Evolutionary conservation across 306 rosid genomes (phyloP), one percentile per base, ranked within the genome.

Genomic region (Castanea mollissima): DNA sequence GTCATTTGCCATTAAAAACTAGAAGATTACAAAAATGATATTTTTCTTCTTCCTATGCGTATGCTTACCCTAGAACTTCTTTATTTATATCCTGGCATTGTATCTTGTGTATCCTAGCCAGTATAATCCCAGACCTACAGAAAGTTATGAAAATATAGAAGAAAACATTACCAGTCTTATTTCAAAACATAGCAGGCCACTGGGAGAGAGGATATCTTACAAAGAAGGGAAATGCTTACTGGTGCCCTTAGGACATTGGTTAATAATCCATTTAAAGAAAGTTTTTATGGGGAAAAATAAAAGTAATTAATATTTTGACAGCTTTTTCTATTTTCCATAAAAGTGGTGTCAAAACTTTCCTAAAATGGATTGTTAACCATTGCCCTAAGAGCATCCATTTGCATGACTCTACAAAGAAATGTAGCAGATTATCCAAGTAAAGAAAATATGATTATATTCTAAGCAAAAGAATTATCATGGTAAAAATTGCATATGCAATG

Each of bases 71-170:
- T 16, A 95, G 89, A 86, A 57, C 73, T 78, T 95, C 97, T 88
- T 91, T 95, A 76, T 95, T 80, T 80, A 81, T 91, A 83, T 94
- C 97, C 83, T 89, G 78, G 99, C 95, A 75, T 86, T 76, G 64
- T 95, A 95, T 84, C 89, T 95, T 55, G 93, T 92, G 87, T 85
- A 91, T 54, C 98, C 99, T 80, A 83, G 69, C 97, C 97, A 75
- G 97, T 91, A 84, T 92, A 92, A 81, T 92, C 97, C 97, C 96
- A 95, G 62, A 95, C 97, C 99, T 94, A 90, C 79, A 83, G 71
- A 46, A 73, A 71, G 60, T 58, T 51, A 76, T 49, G 57, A 63
- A 80, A 23, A 34, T 69, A 68, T 14, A 71, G 41, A 74, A 8
- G 38, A 71, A 58, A 54, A 27, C 34, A 80, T 73, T 69, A 34